Evolutionary conservation across 352 stramenopile species (phyloP), one percentile per base, ranked within the genome.

Genomic region (Albugo laibachii): DNA sequence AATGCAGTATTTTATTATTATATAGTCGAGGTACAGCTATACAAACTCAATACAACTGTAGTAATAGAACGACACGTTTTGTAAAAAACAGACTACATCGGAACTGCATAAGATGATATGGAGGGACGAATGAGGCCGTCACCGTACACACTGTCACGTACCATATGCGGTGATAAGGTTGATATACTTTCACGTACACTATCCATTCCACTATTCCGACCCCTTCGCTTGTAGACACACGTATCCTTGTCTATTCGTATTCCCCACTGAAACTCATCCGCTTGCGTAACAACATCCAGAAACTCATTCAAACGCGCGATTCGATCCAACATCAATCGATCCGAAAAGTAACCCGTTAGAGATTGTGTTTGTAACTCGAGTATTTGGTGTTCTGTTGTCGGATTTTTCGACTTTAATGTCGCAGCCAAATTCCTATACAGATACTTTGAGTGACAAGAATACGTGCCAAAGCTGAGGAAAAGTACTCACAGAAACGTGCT

Each of bases 191-290:
- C 24, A 8, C 24, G 24, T 8, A 31, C 24, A 31, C 24, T 31
- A 31, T 31, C 24, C 24, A 31, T 31, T 31, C 24, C 24, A 31
- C 24, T 31, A 31, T 55, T 40, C 24, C 24, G 24, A 31, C 24
- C 24, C 66, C 84, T 84, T 66, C 71, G 74, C 57, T 91, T 91
- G 72, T 84, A 86, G 52, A 87, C 77, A 62, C 76, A 82, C 55
- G 74, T 87, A 56, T 87, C 74, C 58, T 91, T 86, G 61, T 91
- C 74, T 78, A 91, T 86, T 65, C 77, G 72, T 57, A 91, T 91
- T 38, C 74, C 77, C 77, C 77, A 91, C 50, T 91, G 74, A 59
- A 91, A 87, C 55, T 83, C 73, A 46, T 85, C 72, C 14, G 74
- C 72, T 54, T 82, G 82, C 43, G 74, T 85, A 43, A 85, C 74